Base-by-base conservation (phyloP, 768 basidiomycete species). In the Trichaptum fuscoviolaceum region DNA sequence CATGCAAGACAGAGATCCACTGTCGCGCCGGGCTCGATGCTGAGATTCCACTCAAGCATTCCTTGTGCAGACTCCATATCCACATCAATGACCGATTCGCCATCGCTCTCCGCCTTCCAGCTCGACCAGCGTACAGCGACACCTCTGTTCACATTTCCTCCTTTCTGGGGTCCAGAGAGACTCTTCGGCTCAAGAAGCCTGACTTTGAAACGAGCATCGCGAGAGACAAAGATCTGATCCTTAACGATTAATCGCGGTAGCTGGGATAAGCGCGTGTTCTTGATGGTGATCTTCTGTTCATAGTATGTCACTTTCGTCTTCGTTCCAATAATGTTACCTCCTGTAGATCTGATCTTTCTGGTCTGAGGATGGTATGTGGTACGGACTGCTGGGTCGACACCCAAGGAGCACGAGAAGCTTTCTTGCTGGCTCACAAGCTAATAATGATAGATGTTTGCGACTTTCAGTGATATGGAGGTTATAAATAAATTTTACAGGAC, bases 401-500 rank as follows among this genome's bases (percentile, higher is more conserved):
- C 86, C 18, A 89, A 81, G 2, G 83, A 82, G 73, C 84, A 87
- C 35, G 74, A 72, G 76, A 89, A 88, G 52, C 75, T 80, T 62
- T 87, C 86, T 10, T 85, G 82, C 81, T 84, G 60, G 59, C 59
- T 61, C 23, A 61, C 59, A 34, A 15, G 59, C 59, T 61, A 61
- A n/a, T 58, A 34, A 61, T 25, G 15, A 15, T 20, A 25, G 24
- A 4, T 17, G 23, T 61, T 25, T 4, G 23, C 1, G 59, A 20
- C 10, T 20, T 24, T 7, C 23, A 60, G n/a, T n/a, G n/a, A 60
- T 12, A 18, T 7, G 24, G 3, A 34, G 1, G 25, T 25, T 17
- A 3, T 15, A 25, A 12, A 61, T 18, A 25, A 5, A 15, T 6
- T 12, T 20, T 20, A 12, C 5, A 12, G 15, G 15, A 20, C 59